phyloP scores from a whole-genome alignment of 2,329 filamentous ascomycete species.

The Parastagonospora avenae region DNA sequence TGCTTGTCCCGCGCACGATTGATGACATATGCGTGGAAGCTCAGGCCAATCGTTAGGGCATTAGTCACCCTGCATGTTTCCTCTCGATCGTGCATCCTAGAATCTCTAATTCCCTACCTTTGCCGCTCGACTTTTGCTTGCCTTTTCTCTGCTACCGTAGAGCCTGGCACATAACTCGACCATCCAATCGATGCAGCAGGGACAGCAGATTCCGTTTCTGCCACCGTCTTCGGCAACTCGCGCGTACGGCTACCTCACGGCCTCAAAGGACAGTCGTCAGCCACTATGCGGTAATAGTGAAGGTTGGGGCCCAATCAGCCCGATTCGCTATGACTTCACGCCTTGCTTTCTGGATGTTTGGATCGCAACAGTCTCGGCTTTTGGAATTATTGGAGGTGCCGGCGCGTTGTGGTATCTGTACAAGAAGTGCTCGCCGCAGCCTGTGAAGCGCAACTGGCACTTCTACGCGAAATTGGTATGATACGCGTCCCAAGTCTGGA shows the following conservation, averaged over 20 bases:
- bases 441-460: conserved; percentile 82
- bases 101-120: background rate
- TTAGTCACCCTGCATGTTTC: conserved; percentile 2
- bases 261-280: conserved; percentile 57
- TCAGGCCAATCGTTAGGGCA: background rate
- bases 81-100: conserved; percentile 1
- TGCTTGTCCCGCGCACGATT: background rate
- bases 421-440: conserved; percentile 68
- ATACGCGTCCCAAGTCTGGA: background rate
- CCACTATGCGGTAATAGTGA: conserved; percentile 86
- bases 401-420: conserved; percentile 81
- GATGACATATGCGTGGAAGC: background rate
- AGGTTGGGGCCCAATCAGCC: conserved; percentile 94
- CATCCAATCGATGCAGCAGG: conserved; percentile 45
- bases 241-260: conserved; percentile 60
- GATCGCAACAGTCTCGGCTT: conserved; percentile 77
- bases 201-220: conserved; percentile 43
- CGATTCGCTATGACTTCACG: conserved; percentile 88
- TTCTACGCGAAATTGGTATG: conserved; percentile 89
- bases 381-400: conserved; percentile 77
- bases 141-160: conserved; percentile 24
- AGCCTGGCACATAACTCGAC: conserved; percentile 25
- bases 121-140: conserved; percentile 7
- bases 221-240: conserved; percentile 23
- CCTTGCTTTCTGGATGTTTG: conserved; percentile 96